These are phyloP conservation scores for Schizosaccharomyces osmophilus DNA, from an alignment of 805 yeast species.

Conservation along the genomic window DNA sequence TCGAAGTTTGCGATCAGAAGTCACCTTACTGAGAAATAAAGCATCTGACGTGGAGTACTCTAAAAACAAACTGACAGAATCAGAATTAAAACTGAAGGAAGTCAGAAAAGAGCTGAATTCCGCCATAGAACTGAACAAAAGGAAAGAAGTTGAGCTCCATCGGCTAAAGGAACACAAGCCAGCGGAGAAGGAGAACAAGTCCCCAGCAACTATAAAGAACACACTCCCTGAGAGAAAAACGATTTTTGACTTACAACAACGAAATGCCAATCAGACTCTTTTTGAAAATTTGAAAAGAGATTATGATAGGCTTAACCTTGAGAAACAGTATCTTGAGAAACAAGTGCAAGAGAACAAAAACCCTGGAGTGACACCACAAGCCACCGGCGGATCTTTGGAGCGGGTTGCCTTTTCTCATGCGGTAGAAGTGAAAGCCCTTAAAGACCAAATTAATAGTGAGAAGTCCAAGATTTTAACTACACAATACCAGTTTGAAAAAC, in stretches of 20 bases:
- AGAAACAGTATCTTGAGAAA: neutral
- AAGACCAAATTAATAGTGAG: neutral
- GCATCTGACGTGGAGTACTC: neutral
- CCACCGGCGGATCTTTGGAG: neutral
- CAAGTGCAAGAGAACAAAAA: neutral
- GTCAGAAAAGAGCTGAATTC: neutral
- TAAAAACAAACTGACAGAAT: neutral
- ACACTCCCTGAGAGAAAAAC: neutral
- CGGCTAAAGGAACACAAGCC: neutral
- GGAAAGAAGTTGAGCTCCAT: neutral
- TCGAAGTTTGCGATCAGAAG: neutral
- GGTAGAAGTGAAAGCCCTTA: neutral
- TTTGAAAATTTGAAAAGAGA: neutral
- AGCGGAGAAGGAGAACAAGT: neutral
- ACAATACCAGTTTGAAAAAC: neutral
- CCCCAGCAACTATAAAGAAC: neutral
- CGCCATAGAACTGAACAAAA: neutral
- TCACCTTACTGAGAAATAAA: neutral
- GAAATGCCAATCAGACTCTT: constrained; percentile 6
- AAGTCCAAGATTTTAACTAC: neutral
- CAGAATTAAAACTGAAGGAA: neutral
- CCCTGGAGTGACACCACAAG: neutral
- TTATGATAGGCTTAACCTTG: neutral
- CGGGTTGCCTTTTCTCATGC: neutral
- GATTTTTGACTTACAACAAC: constrained; percentile 3